These are phyloP conservation scores for Eimeria praecox DNA, from an alignment of 169 alveolate genomes.

Conservation along the genomic window DNA sequence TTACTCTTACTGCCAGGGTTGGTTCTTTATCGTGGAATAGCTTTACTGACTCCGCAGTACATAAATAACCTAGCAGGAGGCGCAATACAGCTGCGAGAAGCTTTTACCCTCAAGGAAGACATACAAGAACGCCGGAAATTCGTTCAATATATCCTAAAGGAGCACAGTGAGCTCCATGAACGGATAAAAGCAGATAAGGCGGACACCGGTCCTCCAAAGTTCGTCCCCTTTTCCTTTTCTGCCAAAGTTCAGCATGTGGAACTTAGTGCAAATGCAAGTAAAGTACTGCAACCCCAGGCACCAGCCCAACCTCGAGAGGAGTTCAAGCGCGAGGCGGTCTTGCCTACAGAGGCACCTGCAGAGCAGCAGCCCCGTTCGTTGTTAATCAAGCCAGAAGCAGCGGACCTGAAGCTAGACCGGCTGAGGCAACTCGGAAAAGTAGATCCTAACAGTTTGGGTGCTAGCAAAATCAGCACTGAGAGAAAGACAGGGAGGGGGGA, in stretches of 20 bases:
- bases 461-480: conserved; percentile 21
- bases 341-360: conserved; percentile 9
- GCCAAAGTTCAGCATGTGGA: conserved; percentile 75
- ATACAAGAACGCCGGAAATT: conserved; percentile 74
- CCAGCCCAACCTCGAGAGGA: conserved; percentile 11
- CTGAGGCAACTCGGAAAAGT: conserved; percentile 64
- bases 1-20: conserved; percentile 65
- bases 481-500: conserved; percentile 49
- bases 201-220: conserved; percentile 79
- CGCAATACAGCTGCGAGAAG: conserved; percentile 58
- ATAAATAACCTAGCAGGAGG: conserved; percentile 66
- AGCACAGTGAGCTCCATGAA: conserved; percentile 60
- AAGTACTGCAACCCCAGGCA: not conserved
- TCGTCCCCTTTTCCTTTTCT: conserved; percentile 74
- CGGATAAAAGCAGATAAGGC: conserved; percentile 47
- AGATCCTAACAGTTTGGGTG: conserved; percentile 45
- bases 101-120: conserved; percentile 54
- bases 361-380: conserved; percentile 32
- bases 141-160: conserved; percentile 68
- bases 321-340: conserved; percentile 16
- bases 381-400: conserved; percentile 11
- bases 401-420: conserved; percentile 54
- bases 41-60: conserved; percentile 59
- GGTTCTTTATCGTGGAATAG: conserved; percentile 31
- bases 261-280: not conserved